A percentile compares a stretch with the other conserved stretches of the same genome.
phyloP scores from a whole-genome alignment of 2,329 filamentous ascomycete species.

The Fusarium begoniae region DNA sequence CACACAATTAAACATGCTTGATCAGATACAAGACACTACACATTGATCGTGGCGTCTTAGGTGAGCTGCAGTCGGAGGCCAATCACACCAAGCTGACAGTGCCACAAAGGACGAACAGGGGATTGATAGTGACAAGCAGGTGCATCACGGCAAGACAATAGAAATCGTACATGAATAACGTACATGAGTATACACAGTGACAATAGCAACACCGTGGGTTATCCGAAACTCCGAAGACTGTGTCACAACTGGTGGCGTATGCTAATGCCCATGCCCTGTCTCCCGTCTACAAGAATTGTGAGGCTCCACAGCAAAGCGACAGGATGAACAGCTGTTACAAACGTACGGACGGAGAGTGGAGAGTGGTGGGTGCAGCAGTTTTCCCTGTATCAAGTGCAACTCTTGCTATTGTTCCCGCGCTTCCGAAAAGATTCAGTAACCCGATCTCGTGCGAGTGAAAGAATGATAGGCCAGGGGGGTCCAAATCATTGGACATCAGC shows the following conservation, averaged over 20 bases:
- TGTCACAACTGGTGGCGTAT: constrained; percentile 37
- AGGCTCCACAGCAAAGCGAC: constrained; percentile 28
- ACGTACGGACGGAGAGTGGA: constrained; percentile 2
- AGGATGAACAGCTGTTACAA: constrained; percentile 35
- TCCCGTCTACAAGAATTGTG: not conserved
- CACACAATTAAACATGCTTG: too few relatives aligned
- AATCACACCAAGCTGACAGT: not conserved
- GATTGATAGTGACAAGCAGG: not conserved
- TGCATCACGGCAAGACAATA: not conserved
- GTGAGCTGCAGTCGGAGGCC: not conserved
- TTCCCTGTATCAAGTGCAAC: constrained; percentile 3
- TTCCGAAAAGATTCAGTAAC: constrained; percentile 24
- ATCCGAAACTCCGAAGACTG: constrained; percentile 36
- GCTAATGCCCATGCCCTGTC: constrained; percentile 6
- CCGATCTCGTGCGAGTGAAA: constrained; percentile 35
- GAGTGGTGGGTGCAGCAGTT: constrained; percentile 6
- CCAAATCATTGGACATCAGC: constrained; percentile 21
- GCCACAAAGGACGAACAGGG: not conserved
- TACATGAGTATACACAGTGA: not conserved
- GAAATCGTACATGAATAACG: not conserved
- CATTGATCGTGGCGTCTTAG: not conserved
- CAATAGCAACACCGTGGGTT: constrained; percentile 11
- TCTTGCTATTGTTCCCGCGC: constrained; percentile 1
- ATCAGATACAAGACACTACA: not conserved
- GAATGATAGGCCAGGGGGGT: not conserved